Base-by-base conservation (phyloP, 2,329 filamentous ascomycete species). In the Botrytis paeoniae region DNA sequence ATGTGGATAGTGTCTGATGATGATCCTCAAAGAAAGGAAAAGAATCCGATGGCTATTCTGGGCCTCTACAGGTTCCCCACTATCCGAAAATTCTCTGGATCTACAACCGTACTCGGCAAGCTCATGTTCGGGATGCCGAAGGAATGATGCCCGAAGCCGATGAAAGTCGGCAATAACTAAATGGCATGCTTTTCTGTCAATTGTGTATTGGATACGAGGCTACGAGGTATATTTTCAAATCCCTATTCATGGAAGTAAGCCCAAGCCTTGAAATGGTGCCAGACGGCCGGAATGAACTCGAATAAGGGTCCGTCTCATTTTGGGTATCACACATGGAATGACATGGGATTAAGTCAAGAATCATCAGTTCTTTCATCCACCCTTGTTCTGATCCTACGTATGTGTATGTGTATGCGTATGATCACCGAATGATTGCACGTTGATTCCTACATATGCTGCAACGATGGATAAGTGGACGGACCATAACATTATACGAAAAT, bases 121-220 rank as follows among this genome's bases (percentile, higher is more conserved):
- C 16, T 32, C 62, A 43, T 61, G 7, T 18, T 72, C 70, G 70
- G 70, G 41, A 69, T 72, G 63, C 70, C 70, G 70, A 72, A 61
- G 54, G 5, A 60, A 25, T 43, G 29, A 7, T 37, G 29, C 37
- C 59, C 48, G 63, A 69, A 72, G 70, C 70, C 70, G 70, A 69
- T 43, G 14, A 62, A 45, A 37, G 9, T 8, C 29, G n/a, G 48
- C 54, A 35, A 62, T 43, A 57, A 54, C 41, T 54, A 10, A 65
- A 32, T 45, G 69, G 45, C 61, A 51, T 64, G 59, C 29, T 66
- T 43, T 57, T 43, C 69, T 65, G 39, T 37, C 48, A 22, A 32
- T 66, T 45, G 39, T 70, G 51, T 61, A 35, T 70, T 70, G 35
- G 48, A 18, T 57, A 32, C 65, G 43, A 41, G 37, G 48, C 48